Evolutionary conservation across 169 alveolate species (phyloP), one percentile per base, ranked within the genome.

Genomic region (Amoebophrya sp.): DNA sequence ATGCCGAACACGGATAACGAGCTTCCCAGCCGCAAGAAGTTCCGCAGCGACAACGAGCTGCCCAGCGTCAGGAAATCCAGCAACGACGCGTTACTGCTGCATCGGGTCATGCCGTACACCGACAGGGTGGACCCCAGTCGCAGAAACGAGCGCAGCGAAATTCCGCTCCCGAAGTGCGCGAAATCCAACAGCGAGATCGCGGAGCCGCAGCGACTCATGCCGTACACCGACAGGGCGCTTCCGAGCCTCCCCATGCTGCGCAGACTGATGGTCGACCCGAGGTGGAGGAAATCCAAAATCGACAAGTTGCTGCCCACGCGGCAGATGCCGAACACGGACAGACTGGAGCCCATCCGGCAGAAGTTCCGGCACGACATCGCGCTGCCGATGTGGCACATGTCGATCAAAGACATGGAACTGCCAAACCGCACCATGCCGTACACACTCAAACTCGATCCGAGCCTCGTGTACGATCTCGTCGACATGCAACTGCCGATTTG

Each of bases 1-100:
- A 89, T 90, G 77, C 91, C 89, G 53, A 90, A 54, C 91, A 92
- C 91, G n/a, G 94, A 92, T 90, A 92, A 89, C 92, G 93, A 89
- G 89, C 93, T 90, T 90, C 93, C 94, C 33, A 92, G 94, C 91
- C 90, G 89, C 7, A 92, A 40, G 77, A 0, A 35, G 33, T 66
- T 40, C 23, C 90, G 90, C 90, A 53, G 40, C 2, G 40, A 54
- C 41, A 89, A 29, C 32, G 89, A 0, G 54, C 89, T 40, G 32
- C 92, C 94, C 77, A 88, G n/a, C 35, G 40, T 29, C 32, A 29
- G 89, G 77, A 40, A 83, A 91, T 92, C 94, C 39, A 77, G 53
- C 25, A 55, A 23, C 39, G 66, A 77, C 32, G 47, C 39, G 40
- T 54, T 66, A 25, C 32, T 7, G 1, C 83, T n/a, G 32, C 1